phyloP scores from a whole-genome alignment of 1,284 basidiomycete species.

The Tylopilus sp. region DNA sequence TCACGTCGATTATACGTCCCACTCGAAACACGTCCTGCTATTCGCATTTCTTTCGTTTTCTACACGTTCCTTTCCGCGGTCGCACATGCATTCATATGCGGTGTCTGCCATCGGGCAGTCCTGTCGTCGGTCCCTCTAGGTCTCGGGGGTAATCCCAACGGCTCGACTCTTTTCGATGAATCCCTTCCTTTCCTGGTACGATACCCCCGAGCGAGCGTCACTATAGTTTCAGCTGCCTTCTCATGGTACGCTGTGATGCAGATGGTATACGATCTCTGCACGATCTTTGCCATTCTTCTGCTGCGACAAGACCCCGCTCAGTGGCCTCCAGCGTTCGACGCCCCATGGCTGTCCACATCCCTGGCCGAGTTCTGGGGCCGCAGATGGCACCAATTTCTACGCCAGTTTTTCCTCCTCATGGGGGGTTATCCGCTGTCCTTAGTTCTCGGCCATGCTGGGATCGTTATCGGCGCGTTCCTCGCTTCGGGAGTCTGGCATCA shows the following conservation, averaged over 20 bases:
- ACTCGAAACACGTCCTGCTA: background rate
- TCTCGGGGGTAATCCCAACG: background rate
- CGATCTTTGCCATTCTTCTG: background rate
- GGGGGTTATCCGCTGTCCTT: conserved; percentile 1
- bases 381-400: conserved; percentile 2
- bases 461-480: conserved; percentile 1
- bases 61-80: background rate
- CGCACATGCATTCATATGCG: background rate
- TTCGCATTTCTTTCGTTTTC: background rate
- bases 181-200: background rate
- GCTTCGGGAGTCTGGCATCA: background rate
- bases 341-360: conserved; percentile 1
- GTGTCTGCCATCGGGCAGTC: background rate
- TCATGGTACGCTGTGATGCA: background rate
- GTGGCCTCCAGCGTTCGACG: conserved; percentile 5
- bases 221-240: background rate
- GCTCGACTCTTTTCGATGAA: conserved; percentile 1
- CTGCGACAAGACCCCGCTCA: conserved; percentile 3
- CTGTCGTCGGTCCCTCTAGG: background rate
- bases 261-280: background rate
- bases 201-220: background rate
- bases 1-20: background rate
- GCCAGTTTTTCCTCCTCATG: background rate
- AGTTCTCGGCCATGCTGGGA: background rate
- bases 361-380: conserved; percentile 4